phyloP scores from a whole-genome alignment of 257 asterid species.

The Rehmannia glutinosa region DNA sequence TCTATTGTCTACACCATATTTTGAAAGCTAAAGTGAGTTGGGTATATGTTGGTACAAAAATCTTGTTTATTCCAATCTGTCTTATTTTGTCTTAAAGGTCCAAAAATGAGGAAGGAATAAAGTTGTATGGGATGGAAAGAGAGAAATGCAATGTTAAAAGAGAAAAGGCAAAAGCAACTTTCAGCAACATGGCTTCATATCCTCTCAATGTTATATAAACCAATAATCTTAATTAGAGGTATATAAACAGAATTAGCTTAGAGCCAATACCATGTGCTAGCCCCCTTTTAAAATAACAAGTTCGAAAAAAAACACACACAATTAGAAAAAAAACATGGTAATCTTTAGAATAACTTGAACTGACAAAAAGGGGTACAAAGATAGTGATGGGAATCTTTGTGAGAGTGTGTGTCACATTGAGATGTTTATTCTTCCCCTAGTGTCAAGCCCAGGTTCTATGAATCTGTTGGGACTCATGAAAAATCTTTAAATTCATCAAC shows the following conservation, averaged over 20 bases:
- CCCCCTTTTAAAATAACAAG: constrained; percentile 14
- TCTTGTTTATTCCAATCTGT: constrained; percentile 21
- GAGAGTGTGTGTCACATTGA: background rate
- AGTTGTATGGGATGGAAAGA: constrained; percentile 14
- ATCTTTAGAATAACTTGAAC: constrained; percentile 20
- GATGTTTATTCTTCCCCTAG: constrained; percentile 10
- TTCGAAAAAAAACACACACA: constrained; percentile 13
- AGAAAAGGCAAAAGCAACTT: constrained; percentile 30
- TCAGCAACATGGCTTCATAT: constrained; percentile 39
- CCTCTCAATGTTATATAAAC: background rate
- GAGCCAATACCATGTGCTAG: constrained; percentile 34
- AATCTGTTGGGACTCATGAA: background rate
- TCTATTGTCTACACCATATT: background rate
- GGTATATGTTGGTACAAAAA: constrained; percentile 18
- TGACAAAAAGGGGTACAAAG: constrained; percentile 10
- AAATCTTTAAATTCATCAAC: background rate
- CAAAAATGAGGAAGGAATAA: constrained; percentile 27
- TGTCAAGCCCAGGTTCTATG: background rate
- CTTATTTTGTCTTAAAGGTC: constrained; percentile 22
- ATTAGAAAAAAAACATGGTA: background rate
- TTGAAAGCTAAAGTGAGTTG: constrained; percentile 18
- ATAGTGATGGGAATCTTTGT: constrained; percentile 16
- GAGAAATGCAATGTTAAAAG: constrained; percentile 10
- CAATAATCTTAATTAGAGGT: background rate
- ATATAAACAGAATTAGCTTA: background rate